These are phyloP conservation scores for Erysimum cheiri DNA, from an alignment of 441 rosid species.

Conservation along the genomic window DNA sequence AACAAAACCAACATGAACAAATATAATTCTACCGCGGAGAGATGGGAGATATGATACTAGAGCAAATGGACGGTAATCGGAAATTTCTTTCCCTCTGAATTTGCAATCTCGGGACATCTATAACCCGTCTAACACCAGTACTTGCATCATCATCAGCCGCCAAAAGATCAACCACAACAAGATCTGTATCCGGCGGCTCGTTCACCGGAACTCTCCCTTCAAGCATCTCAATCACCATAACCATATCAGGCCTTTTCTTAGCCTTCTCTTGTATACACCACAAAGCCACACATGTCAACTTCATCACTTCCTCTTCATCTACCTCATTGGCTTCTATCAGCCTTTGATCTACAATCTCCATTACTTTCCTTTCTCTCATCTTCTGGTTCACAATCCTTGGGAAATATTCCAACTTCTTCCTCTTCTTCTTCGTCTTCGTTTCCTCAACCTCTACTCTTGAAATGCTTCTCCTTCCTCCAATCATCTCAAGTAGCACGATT, in stretches of 20 bases:
- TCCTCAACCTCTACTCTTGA: conserved; percentile 47
- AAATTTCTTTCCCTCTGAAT: conserved; percentile 39
- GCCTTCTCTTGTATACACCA: conserved; percentile 90
- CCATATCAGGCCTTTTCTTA: conserved; percentile 72
- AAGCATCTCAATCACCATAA: conserved; percentile 75
- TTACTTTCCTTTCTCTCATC: conserved; percentile 60
- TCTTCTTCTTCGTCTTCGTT: conserved; percentile 40
- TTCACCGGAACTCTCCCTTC: conserved; percentile 63
- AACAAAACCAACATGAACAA: conserved; percentile 9
- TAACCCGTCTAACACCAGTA: conserved; percentile 30
- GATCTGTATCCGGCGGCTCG: conserved; percentile 73
- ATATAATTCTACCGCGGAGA: conserved; percentile 57
- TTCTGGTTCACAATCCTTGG: conserved; percentile 71
- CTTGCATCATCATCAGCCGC: conserved; percentile 51
- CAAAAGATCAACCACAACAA: conserved; percentile 69
- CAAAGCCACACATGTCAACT: conserved; percentile 64
- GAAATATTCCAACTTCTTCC: conserved; percentile 63
- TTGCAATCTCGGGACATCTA: conserved; percentile 36
- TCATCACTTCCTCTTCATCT: conserved; percentile 65
- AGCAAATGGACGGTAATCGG: conserved; percentile 45
- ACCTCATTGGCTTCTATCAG: conserved; percentile 51
- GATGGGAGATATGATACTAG: conserved; percentile 59
- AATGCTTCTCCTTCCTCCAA: conserved; percentile 70
- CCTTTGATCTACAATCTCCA: conserved; percentile 72
- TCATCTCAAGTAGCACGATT: conserved; percentile 78